A percentile compares a stretch with the other conserved stretches of the same genome.
phyloP scores from a whole-genome alignment of 2,329 filamentous ascomycete genomes.

The Colletotrichum nymphaeae region DNA sequence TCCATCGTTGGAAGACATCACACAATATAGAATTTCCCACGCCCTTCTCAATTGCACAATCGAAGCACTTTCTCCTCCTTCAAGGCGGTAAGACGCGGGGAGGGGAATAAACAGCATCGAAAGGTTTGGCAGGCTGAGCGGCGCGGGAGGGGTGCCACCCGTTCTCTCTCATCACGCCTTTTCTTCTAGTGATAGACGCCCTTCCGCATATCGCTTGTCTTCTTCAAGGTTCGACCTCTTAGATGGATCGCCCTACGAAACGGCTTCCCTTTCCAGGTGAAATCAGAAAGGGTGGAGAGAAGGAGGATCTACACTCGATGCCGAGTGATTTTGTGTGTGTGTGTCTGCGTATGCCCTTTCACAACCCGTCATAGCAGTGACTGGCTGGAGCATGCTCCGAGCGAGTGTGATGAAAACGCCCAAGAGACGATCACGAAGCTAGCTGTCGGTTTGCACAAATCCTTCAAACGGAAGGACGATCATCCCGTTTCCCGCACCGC shows the following conservation, averaged over 20 bases:
- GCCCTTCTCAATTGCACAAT: not conserved
- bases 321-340: not conserved
- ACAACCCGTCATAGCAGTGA: too few species aligned
- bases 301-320: not conserved
- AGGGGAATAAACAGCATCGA: not conserved
- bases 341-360: not conserved
- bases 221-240: not conserved
- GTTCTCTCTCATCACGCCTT: too few species aligned
- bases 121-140: not conserved
- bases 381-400: too few species aligned
- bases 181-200: too few species aligned
- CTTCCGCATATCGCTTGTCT: too few species aligned
- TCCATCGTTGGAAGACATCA: not conserved
- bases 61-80: not conserved
- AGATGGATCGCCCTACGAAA: not conserved
- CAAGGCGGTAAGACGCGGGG: too few species aligned
- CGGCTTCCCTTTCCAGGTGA: not conserved
- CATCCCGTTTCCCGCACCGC: too few species aligned
- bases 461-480: too few species aligned
- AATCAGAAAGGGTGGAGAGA: not conserved
- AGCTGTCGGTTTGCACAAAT: too few species aligned
- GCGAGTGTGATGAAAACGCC: too few species aligned
- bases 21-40: not conserved
- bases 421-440: too few species aligned
- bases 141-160: too few species aligned